Base-by-base conservation (phyloP, 23 red algal species). In the Gracilaria gracilis region DNA sequence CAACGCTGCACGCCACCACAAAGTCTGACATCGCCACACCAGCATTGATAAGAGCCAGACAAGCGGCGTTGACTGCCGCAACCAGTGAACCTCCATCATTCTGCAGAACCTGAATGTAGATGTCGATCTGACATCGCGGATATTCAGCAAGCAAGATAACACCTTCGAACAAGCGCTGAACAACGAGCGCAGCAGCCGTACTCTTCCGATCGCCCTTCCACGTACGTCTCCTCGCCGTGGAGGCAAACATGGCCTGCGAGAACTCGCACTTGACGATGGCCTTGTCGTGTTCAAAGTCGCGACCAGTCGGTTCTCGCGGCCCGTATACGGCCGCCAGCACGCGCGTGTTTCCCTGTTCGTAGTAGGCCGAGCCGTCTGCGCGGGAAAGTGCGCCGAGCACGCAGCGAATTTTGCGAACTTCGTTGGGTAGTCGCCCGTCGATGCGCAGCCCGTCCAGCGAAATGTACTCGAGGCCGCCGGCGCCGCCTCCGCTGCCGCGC, bases 251-350 rank as follows among this genome's bases (percentile, higher is more conserved):
- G n/a, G 89, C 89, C 9, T 67, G 66, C 34, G 78, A 84, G 23
- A 84, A 55, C 79, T 92, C 89, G 79, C 79, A 83, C 44, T 78
- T 74, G 6, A 92, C 80, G 19, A 84, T 48, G 38, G 80, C 79
- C 19, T 46, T 39, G 49, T 92, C 79, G 53, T 47, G 66, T 11
- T 83, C 57, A 47, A 76, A 39, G 36, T 74, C 47, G 29, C 79
- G 59, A 9, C 62, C 71, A 7, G 55, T 67, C 28, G 79, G 69
- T 39, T 99, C 97, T 17, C 85, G 94, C 12, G 97, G 97, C 4
- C 97, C 97, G 82, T 95, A 95, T 55, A 99, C 97, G 34, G 97
- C 86, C 39, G 94, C 97, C n/a, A 99, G 92, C 37, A 99, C 97
- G 58, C 85, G 70, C 13, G 97, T 99, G 77, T 96, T 88, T 19